Evolutionary conservation across 2,329 filamentous ascomycete species (phyloP), one percentile per base, ranked within the genome.

Genomic region (Pseudogymnoascus sp.): DNA sequence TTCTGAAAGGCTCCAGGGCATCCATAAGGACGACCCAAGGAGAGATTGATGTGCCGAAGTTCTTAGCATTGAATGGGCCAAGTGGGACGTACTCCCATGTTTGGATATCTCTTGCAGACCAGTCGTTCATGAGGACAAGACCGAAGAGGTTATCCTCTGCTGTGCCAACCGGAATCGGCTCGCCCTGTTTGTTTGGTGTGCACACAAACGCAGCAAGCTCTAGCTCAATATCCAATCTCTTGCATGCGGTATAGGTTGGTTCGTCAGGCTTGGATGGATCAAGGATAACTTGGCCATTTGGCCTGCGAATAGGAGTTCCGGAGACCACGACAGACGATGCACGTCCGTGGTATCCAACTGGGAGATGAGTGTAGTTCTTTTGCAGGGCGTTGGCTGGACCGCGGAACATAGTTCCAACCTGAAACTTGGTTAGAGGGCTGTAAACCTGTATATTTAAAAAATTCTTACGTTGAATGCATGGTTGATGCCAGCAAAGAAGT

Each of bases 31-130:
- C 88, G 1, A 94, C 83, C 90, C 90, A 94, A 0, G 89, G 83
- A 64, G 85, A 89, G 67, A 94, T 88, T 0, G 83, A 89, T 0
- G 89, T 90, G 3, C 82, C 88, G 70, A 94, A 93, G 73, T 92
- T 93, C 81, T 95, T 94, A 23, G 85, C 81, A 65, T 90, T 92
- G 76, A 94, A 93, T 0, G 90, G 90, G 0, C 91, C 91, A 6
- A 93, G 76, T 0, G 91, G 91, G 7, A 92, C 81, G 68, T 92
- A 92, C 74, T 95, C 91, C 89, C 89, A 94, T 0, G 83, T 82
- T 72, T 95, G 91, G 59, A 94, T 87, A 68, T 94, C 90, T 66
- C 90, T 79, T 4, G 90, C 90, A 62, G 87, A 91, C 91, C 91
- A 95, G 74, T 95, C 91, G 68, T 95, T 95, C 80, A 95, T 83